Conservation (phyloP, 176 grass and related monocot genomes). For the Oryza australiensis region DNA sequence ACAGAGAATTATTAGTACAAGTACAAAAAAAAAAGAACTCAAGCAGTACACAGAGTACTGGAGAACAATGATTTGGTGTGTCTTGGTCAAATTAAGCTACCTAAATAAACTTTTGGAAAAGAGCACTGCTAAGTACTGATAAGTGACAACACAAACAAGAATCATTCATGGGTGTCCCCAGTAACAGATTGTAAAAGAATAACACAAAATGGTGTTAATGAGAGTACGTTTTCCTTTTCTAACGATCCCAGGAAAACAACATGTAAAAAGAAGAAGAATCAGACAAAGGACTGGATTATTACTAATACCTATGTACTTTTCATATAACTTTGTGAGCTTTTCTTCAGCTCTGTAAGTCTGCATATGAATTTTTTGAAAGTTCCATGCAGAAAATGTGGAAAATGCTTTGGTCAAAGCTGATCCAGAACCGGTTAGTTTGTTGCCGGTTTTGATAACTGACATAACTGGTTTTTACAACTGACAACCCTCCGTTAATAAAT, state of each 20-base stretch:
- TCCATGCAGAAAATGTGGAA: slow-evolving; percentile 14
- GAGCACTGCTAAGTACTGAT: background rate
- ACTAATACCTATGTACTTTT: background rate
- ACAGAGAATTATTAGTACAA: background rate
- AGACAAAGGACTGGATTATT: background rate
- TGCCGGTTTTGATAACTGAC: slow-evolving; percentile 15
- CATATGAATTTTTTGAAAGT: background rate
- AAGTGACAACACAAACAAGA: background rate
- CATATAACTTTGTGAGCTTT: background rate
- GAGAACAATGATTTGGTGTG: background rate
- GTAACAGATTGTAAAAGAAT: background rate
- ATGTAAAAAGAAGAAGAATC: background rate
- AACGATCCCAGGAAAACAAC: background rate
- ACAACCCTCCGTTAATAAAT: background rate
- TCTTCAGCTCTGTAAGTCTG: background rate
- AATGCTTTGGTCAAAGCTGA: slow-evolving; percentile 14
- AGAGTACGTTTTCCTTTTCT: background rate
- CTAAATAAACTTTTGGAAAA: background rate
- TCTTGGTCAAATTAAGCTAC: slow-evolving; percentile 18
- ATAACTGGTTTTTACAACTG: background rate
- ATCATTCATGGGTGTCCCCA: background rate
- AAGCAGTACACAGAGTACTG: background rate
- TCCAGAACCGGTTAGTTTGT: slow-evolving; percentile 8
- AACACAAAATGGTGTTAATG: background rate
- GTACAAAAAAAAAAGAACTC: background rate